Conservation (phyloP, 2,329 filamentous ascomycete species). For the Rhynchosporium agropyri region DNA sequence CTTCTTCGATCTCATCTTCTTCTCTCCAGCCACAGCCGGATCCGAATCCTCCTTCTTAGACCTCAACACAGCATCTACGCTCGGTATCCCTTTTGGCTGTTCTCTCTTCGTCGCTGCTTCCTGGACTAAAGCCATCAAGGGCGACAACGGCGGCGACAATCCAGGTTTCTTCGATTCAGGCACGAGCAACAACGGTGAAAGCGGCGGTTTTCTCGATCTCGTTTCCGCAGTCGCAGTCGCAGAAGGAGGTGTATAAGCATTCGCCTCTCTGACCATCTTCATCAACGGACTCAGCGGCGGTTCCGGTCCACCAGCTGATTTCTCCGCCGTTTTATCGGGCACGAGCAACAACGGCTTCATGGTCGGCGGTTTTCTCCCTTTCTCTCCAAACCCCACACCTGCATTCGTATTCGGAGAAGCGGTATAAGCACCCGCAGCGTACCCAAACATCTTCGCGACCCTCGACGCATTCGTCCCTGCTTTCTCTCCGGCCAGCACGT, state of each 20-base stretch:
- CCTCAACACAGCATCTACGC: constrained; percentile 7
- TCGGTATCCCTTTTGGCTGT: constrained; percentile 5
- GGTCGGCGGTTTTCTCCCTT: too few relatives aligned
- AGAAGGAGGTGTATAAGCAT: too few relatives aligned
- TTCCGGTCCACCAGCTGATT: too few relatives aligned
- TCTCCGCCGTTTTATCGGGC: too few relatives aligned
- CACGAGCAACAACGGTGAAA: not conserved
- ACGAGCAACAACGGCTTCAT: too few relatives aligned
- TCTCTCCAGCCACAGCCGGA: not conserved
- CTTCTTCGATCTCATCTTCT: not conserved
- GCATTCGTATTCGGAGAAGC: not conserved
- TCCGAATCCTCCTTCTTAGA: not conserved
- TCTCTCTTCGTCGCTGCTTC: not conserved
- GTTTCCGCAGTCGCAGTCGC: not conserved
- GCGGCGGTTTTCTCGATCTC: not conserved
- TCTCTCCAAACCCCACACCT: too few relatives aligned
- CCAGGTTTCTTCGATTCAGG: not conserved
- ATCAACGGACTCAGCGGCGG: too few relatives aligned
- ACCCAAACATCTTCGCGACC: constrained; percentile 19
- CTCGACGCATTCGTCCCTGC: constrained; percentile 16
- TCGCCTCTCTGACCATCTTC: too few relatives aligned
- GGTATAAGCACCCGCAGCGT: constrained; percentile 2
- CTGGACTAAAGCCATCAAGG: not conserved
- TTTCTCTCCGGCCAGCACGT: constrained; percentile 4
- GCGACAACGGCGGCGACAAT: not conserved